Conservation (phyloP, 768 basidiomycete species). For the Heimioporus sp. region DNA sequence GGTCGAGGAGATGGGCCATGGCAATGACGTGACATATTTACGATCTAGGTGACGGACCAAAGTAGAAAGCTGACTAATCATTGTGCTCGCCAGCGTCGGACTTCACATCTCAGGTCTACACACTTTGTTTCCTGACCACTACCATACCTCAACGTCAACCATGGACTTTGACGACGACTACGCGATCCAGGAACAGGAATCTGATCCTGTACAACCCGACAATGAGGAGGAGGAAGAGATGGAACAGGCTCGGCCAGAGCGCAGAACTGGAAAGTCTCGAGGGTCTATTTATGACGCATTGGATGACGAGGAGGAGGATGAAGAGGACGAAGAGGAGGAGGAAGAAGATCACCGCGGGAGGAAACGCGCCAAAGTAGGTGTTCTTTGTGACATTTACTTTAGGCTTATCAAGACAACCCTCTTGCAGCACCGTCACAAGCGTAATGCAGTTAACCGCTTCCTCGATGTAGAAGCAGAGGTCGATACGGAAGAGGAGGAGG, state of each 20-base stretch:
- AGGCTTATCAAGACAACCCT: constrained; percentile 6
- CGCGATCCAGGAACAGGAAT: constrained; percentile 26
- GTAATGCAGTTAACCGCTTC: constrained; percentile 71
- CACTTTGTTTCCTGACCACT: too few relatives aligned
- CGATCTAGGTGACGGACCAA: neutral
- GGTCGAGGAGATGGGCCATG: constrained; percentile 49
- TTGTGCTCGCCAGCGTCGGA: neutral
- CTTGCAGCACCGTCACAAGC: constrained; percentile 62
- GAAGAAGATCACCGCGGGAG: constrained; percentile 43
- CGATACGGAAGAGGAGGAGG: constrained; percentile 95
- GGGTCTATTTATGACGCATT: constrained; percentile 36
- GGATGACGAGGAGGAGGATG: constrained; percentile 47
- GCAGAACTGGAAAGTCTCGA: constrained; percentile 23
- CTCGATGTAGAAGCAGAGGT: constrained; percentile 96
- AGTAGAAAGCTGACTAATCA: constrained; percentile 26
- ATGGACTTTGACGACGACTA: constrained; percentile 37
- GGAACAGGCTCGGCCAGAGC: constrained; percentile 19
- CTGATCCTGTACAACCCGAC: constrained; percentile 27
- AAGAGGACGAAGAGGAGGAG: constrained; percentile 54
- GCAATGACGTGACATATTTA: too few relatives aligned
- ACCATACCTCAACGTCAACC: neutral
- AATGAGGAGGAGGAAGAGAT: constrained; percentile 42
- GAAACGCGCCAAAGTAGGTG: constrained; percentile 61
- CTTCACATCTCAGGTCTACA: too few relatives aligned
- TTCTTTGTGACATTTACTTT: neutral